Evolutionary conservation across 1,139 yeast species (phyloP).

Genomic region (Pichia sp.): DNA sequence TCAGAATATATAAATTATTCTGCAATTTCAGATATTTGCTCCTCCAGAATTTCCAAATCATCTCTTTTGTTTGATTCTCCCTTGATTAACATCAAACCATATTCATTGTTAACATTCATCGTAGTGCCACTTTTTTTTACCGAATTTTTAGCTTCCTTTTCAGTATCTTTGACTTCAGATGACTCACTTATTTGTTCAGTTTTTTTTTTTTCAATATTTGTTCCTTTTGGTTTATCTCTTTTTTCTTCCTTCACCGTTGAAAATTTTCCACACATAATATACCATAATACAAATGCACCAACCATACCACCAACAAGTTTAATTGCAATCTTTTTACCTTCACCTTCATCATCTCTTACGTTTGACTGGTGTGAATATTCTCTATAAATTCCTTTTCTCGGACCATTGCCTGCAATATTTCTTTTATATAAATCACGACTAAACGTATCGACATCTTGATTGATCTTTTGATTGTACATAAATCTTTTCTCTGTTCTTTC

Average conservation of each 20-base stretch:
- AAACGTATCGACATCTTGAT: slow-evolving; percentile 21
- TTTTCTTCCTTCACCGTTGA: slow-evolving; percentile 1
- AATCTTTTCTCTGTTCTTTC: slow-evolving; percentile 49
- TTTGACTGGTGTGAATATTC: slow-evolving; percentile 10
- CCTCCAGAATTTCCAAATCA: slow-evolving; percentile 7
- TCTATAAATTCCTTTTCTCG: slow-evolving; percentile 18
- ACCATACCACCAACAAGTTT: slow-evolving; percentile 7
- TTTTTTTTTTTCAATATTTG: background rate
- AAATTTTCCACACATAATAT: slow-evolving; percentile 5
- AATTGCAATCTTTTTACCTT: slow-evolving; percentile 11
- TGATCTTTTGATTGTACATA: slow-evolving; percentile 21
- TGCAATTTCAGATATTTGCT: slow-evolving; percentile 12
- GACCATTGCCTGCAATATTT: slow-evolving; percentile 16
- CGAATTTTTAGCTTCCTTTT: slow-evolving; percentile 1
- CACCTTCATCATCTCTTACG: slow-evolving; percentile 9
- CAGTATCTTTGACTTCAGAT: background rate
- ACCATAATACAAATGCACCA: slow-evolving; percentile 10
- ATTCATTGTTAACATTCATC: slow-evolving; percentile 15
- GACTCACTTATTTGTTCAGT: background rate
- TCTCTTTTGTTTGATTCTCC: background rate
- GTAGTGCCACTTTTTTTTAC: slow-evolving; percentile 9
- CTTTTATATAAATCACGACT: slow-evolving; percentile 22
- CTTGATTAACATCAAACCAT: slow-evolving; percentile 13
- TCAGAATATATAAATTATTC: background rate
- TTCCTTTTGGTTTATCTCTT: background rate